Base-by-base conservation (phyloP, 441 rosid species). In the Capsella rubella region DNA sequence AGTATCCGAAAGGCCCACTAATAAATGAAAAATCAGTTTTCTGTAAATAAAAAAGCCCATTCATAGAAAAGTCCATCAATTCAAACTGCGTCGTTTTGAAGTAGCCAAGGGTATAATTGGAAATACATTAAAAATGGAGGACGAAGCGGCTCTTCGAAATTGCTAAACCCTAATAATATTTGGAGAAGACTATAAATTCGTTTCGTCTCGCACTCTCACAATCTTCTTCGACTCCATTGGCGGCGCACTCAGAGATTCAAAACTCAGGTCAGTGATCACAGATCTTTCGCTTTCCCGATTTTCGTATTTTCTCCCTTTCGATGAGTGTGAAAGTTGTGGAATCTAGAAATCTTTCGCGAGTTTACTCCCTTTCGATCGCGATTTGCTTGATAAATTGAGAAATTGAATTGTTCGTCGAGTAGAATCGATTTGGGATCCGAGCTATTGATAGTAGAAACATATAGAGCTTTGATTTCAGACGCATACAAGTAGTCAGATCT, bases 161-260 rank as follows among this genome's bases (percentile, higher is more conserved):
- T 12, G 31, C 45, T 13, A 39, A 71, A 60, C 60, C 68, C 75
- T 62, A 62, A 43, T 8, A 25, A 6, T 0, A 15, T 52, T 39
- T 66, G 2, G 42, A 8, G 2, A 15, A 68, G 32, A 67, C 54
- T 59, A 35, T 35, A 59, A 59, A 60, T 2, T 0, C 16, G 2
- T 11, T 32, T 32, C 49, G 13, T 10, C 42, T 39, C 42, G 42
- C 42, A 13, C 53, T 43, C 25, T 18, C n/a, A 5, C 66, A 15
- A 3, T n/a, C 0, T 4, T 31, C 27, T 68, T 58, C 7, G 39
- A 59, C 14, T 50, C 10, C 15, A 7, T 51, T 54, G 15, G 54
- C 75, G 62, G 62, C 75, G 34, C 8, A n/a, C 3, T 28, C 43
- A 10, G 61, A 29, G 67, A 39, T 61, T 40, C 35, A 61, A 71